Base-by-base conservation (phyloP, 192 early-diverging fungal genomes). In the Diversispora eburnea region DNA sequence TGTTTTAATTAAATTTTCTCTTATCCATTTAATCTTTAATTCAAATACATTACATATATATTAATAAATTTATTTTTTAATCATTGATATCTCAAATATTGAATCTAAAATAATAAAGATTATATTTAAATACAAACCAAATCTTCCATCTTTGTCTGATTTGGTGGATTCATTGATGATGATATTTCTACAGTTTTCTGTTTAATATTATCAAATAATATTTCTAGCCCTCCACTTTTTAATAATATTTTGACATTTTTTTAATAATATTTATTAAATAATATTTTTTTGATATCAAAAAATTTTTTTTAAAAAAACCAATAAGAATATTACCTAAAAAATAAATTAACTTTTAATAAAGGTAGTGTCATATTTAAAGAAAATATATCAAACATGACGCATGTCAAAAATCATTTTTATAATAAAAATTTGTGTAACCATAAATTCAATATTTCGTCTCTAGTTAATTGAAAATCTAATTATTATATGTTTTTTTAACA, bases 181-280 rank as follows among this genome's bases (percentile, higher is more conserved):
- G 90, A 87, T 43, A 88, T 73, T 12, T 77, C 76, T 33, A 89
- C 72, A 6, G 70, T 81, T 49, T 87, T 82, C 33, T 84, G 76
- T 74, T 87, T 88, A 60, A 89, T 78, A 79, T 92, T 88, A 76
- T 91, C 83, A 71, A 99, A 95, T 59, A 98, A 80, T 48, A 94
- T 82, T 80, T 99, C 97, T 88, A 98, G 90, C 9, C 97, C 97
- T 19, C 96, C 94, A 77, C 90, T 90, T 73, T 58, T 51, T n/a
- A 54, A 19, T 64, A 43, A 10, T 19, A 56, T 39, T 70, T 33
- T 33, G 25, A 33, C 25, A 33, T 33, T 33, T 33, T 33, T 33
- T 33, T 33, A 33, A 33, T 33, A 33, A 33, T 33, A 33, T 33
- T 33, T 33, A 33, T 55, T 41, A 54, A 45, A 42, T 12, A 56